phyloP scores from a whole-genome alignment of 768 basidiomycete species.

The Leccinum barrowsii region DNA sequence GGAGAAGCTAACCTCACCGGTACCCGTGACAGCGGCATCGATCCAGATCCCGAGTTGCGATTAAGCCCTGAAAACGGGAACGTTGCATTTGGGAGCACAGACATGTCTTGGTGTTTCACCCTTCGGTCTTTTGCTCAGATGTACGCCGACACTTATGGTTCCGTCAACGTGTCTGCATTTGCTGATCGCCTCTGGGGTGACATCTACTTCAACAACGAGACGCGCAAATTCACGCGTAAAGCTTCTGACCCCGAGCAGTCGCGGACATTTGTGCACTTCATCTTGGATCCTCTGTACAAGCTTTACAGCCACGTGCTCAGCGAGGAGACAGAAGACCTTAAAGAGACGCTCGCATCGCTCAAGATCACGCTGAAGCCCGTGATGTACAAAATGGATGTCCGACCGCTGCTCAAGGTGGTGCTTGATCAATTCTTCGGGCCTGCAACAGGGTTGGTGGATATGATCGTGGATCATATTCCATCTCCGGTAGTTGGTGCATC shows the following conservation, averaged over 20 bases:
- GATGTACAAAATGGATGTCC: slow-evolving; percentile 98
- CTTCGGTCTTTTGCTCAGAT: slow-evolving; percentile 90
- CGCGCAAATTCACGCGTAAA: slow-evolving; percentile 88
- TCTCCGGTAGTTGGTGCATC: slow-evolving; percentile 62
- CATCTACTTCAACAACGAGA: slow-evolving; percentile 86
- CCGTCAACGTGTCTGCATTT: slow-evolving; percentile 80
- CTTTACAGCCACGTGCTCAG: slow-evolving; percentile 93
- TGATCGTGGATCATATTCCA: slow-evolving; percentile 88
- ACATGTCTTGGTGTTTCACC: slow-evolving; percentile 98
- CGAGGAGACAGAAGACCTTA: slow-evolving; percentile 87
- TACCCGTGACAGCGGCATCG: slow-evolving; percentile 54
- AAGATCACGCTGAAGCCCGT: slow-evolving; percentile 86
- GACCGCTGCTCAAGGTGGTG: slow-evolving; percentile 90
- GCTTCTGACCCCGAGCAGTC: slow-evolving; percentile 67
- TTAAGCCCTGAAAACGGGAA: slow-evolving; percentile 95
- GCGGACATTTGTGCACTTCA: slow-evolving; percentile 92
- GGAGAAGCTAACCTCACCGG: neutral
- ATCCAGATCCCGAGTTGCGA: slow-evolving; percentile 84
- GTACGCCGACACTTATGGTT: slow-evolving; percentile 91
- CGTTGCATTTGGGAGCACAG: slow-evolving; percentile 94
- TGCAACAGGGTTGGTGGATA: slow-evolving; percentile 85
- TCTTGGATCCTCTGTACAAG: slow-evolving; percentile 95
- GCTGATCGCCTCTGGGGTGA: slow-evolving; percentile 96
- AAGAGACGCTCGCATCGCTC: slow-evolving; percentile 70
- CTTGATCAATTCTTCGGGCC: slow-evolving; percentile 95